Evolutionary conservation across 129 eudicot genomes (phyloP).

Genomic region (Smallanthus sonchifolius): DNA sequence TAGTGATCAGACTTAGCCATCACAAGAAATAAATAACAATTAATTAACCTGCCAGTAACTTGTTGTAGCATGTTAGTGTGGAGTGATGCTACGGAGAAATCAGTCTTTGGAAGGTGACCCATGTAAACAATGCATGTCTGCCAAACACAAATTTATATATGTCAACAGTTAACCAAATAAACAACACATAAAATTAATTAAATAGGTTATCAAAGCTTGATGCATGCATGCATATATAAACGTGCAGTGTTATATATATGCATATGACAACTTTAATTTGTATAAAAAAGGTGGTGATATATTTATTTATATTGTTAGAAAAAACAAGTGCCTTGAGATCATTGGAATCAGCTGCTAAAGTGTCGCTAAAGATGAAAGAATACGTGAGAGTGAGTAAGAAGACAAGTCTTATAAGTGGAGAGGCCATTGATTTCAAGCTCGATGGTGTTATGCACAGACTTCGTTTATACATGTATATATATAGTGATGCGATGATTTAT

Average conservation of each 20-base stretch:
- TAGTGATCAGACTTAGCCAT: background rate
- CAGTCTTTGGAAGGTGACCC: conserved; percentile 63
- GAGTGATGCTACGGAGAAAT: conserved; percentile 34
- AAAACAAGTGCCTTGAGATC: no score
- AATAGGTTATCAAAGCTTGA: background rate
- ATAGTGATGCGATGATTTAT: no score
- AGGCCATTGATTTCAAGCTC: conserved; percentile 1
- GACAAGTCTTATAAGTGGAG: conserved; percentile 17
- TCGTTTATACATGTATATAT: background rate
- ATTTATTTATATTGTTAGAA: no score
- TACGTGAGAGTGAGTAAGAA: conserved; percentile 18
- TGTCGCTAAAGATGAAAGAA: no score
- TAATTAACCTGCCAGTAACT: conserved; percentile 50
- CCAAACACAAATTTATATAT: background rate
- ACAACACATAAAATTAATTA: background rate
- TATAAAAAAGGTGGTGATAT: background rate
- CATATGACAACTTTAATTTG: background rate
- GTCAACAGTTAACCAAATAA: background rate
- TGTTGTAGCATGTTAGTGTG: conserved; percentile 57
- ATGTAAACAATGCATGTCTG: conserved; percentile 75
- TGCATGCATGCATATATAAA: no score
- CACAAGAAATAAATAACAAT: background rate
- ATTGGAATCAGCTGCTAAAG: no score
- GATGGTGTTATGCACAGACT: background rate
- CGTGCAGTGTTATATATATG: no score